Evolutionary conservation across 805 yeast genomes (phyloP), one percentile per base, ranked within the genome.

Genomic region (Wickerhamomyces bovis): DNA sequence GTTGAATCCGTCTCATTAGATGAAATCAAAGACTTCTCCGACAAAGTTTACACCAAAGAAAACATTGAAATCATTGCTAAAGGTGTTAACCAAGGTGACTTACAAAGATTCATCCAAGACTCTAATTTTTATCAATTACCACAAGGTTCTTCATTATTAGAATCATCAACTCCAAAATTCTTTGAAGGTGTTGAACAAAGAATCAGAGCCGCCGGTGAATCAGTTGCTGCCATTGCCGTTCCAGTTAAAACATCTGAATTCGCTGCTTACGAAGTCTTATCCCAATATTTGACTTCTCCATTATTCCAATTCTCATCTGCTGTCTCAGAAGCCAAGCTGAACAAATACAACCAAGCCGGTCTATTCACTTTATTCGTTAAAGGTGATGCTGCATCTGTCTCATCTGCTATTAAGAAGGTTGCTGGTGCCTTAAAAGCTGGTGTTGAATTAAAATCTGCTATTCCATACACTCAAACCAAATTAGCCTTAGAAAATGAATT

Each of bases 201-300:
- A 77, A 65, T 78, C 53, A 79, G 88, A 72, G 67, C 77, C 47
- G 55, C 73, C 40, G 88, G 86, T 54, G 73, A 73, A 49, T 81
- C 89, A 50, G 78, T 80, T 54, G 92, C 90, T 46, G 82, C 82
- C 46, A 73, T 94, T 60, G 95, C 94, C 64, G 75, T 88, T 55
- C 96, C 98, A 56, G 77, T 85, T 51, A 68, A 78, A 56, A 66
- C 77, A 49, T 72, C 76, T 44, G 81, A 81, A 47, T 80, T 83
- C 53, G 83, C 83, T 56, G 68, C 80, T 56, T 83, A 75, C 68
- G 81, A 84, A 63, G 80, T 83, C 25, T 77, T 92, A 65, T 73
- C 92, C 48, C 77, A 84, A 54, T 83, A 80, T 58, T 71, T 87
- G 53, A 61, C 76, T 42, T 67, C 81, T 48, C 77, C 85, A 66